These are phyloP conservation scores for Lactarius hatsudake DNA, from an alignment of 768 basidiomycete genomes.

Conservation along the genomic window DNA sequence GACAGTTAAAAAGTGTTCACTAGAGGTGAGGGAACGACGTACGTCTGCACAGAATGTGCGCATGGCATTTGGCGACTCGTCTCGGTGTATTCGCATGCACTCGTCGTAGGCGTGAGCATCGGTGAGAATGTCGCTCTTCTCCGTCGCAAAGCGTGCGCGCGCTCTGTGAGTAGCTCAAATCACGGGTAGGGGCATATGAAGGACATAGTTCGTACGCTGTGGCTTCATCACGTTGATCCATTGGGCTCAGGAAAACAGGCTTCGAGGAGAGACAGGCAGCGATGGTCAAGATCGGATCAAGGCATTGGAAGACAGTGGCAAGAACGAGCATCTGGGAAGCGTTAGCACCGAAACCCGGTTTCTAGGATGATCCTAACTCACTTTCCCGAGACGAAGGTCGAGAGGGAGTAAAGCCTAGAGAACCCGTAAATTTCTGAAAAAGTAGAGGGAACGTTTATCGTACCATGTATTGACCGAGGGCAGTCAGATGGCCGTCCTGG, in stretches of 20 bases:
- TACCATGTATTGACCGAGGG: slow-evolving; percentile 80
- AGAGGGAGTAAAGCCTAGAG: slow-evolving; percentile 77
- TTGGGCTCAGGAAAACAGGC: slow-evolving; percentile 76
- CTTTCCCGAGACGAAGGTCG: slow-evolving; percentile 85
- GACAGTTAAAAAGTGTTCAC: background rate
- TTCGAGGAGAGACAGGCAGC: slow-evolving; percentile 85
- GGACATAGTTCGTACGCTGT: slow-evolving; percentile 44
- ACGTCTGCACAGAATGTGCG: slow-evolving; percentile 73
- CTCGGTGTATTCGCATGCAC: slow-evolving; percentile 48
- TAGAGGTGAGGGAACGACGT: slow-evolving; percentile 7
- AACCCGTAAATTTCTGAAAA: background rate
- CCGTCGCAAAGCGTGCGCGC: slow-evolving; percentile 61
- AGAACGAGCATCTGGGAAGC: slow-evolving; percentile 78
- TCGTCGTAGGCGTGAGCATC: slow-evolving; percentile 74
- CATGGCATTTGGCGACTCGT: slow-evolving; percentile 46
- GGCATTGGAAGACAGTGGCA: slow-evolving; percentile 77
- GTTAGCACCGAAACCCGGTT: background rate
- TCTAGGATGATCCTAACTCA: slow-evolving; percentile 28
- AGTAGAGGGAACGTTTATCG: slow-evolving; percentile 23
- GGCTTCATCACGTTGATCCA: slow-evolving; percentile 82
- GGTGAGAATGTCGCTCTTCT: slow-evolving; percentile 82
- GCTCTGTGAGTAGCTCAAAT: slow-evolving; percentile 48
- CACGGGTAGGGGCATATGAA: background rate
- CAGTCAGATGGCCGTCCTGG: slow-evolving; percentile 61
- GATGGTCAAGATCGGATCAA: slow-evolving; percentile 78